Evolutionary conservation across 75 land plant species (phyloP), one percentile per base, ranked within the genome.

Genomic region (Ceratopteris richardii): DNA sequence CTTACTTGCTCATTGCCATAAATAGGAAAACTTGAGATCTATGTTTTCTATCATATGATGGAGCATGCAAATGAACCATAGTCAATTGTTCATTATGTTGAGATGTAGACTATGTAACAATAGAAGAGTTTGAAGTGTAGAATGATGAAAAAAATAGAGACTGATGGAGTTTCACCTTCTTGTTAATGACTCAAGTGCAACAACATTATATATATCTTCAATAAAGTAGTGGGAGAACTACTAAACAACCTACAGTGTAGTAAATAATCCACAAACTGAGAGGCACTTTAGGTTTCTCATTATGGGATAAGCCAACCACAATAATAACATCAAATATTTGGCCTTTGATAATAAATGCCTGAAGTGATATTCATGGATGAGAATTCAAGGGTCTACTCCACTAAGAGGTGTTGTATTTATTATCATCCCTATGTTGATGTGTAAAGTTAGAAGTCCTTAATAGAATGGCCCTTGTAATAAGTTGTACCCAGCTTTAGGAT

Each of bases 191-290:
- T n/a, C n/a, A n/a, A n/a, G n/a, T n/a, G n/a, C n/a, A n/a, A n/a
- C n/a, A n/a, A n/a, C 92, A 70, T 54, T 74, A 70, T 7, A 31
- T 63, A 54, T 74, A 90, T 0, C 88, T 85, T 88, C 93, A 87
- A 41, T 83, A 90, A 7, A 90, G 75, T 62, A 80, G 62, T 51
- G 96, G 93, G 20, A 90, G 76, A 12, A 77, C 77, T 3, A 88
- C 92, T 40, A 87, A 54, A 77, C 96, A 90, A 3, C 96, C 96
- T 22, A 76, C 61, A 29, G 96, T 82, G 70, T 90, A 90, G 36
- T 93, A 86, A 10, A 83, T 66, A 63, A 90, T 52, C 96, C 96
- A 90, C 16, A 53, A 77, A 60, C 56, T 64, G 46, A 90, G 55
- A 23, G 93, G 93, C 6, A 85, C 74, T 56, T 67, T 70, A 10